These are phyloP conservation scores for Boeremia lycopersici DNA, from an alignment of 2,329 filamentous ascomycete genomes.

Conservation along the genomic window DNA sequence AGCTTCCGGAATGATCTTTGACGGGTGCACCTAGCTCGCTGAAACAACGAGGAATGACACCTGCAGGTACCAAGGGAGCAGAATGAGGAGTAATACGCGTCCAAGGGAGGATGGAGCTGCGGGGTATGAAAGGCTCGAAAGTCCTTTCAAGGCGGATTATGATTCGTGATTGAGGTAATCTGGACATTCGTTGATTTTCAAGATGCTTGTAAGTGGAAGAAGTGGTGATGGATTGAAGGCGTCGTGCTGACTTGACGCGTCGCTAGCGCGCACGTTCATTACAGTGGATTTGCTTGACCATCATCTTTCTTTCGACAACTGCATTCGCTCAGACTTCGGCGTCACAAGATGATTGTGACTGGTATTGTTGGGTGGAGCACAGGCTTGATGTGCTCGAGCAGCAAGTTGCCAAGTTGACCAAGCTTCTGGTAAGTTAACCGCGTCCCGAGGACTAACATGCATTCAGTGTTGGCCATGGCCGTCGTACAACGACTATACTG, in stretches of 20 bases:
- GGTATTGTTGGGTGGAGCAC: conserved; percentile 10
- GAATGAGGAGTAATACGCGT: background rate
- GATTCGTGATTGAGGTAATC: conserved; percentile 4
- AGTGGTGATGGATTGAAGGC: background rate
- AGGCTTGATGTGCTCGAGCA: conserved; percentile 7
- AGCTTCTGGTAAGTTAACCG: conserved; percentile 8
- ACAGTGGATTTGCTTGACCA: conserved; percentile 15
- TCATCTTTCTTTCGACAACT: conserved; percentile 12
- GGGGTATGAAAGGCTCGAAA: conserved; percentile 12
- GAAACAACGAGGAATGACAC: conserved; percentile 21
- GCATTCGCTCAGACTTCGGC: conserved; percentile 3
- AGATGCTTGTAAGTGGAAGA: conserved; percentile 18
- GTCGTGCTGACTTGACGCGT: conserved; percentile 6
- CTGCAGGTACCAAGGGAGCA: conserved; percentile 18
- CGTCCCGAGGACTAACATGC: background rate
- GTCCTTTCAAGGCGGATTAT: conserved; percentile 1
- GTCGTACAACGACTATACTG: background rate
- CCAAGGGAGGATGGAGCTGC: conserved; percentile 16
- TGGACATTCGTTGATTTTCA: conserved; percentile 7
- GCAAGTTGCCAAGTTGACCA: background rate
- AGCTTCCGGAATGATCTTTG: conserved; percentile 18
- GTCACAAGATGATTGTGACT: conserved; percentile 10
- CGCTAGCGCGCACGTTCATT: conserved; percentile 13
- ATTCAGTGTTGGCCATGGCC: background rate
- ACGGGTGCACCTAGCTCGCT: conserved; percentile 11